phyloP scores from a whole-genome alignment of 768 basidiomycete species.

The Hericium alpestre region DNA sequence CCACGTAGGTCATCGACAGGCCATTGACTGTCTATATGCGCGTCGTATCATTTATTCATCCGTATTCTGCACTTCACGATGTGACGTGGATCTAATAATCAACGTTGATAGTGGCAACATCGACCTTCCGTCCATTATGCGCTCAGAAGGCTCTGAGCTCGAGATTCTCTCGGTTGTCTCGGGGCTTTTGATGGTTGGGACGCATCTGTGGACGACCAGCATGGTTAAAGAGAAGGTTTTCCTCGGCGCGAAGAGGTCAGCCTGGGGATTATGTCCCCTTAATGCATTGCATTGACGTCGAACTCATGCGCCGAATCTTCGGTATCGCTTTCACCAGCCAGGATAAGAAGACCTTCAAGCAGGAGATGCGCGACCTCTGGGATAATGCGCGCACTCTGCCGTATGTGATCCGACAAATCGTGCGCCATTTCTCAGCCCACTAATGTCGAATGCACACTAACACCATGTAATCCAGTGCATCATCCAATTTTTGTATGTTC shows the following conservation, averaged over 20 bases:
- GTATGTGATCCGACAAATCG: slow-evolving; percentile 32
- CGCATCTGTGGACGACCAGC: slow-evolving; percentile 52
- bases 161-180: slow-evolving; percentile 74
- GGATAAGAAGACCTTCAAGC: slow-evolving; percentile 23
- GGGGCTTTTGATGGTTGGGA: slow-evolving; percentile 49
- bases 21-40: no score
- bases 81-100: neutral
- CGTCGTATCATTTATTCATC: no score
- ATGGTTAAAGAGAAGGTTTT: slow-evolving; percentile 70
- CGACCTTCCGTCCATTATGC: slow-evolving; percentile 59
- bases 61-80: no score
- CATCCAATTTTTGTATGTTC: slow-evolving; percentile 71
- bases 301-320: neutral
- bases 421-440: slow-evolving; percentile 20
- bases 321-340: slow-evolving; percentile 7
- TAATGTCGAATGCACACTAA: neutral
- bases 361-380: slow-evolving; percentile 61
- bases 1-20: no score
- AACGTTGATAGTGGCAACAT: slow-evolving; percentile 57
- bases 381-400: slow-evolving; percentile 45
- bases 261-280: neutral
- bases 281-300: neutral
- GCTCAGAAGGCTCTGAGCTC: slow-evolving; percentile 63
- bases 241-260: slow-evolving; percentile 23
- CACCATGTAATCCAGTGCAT: slow-evolving; percentile 43